Conservation (phyloP, 2,329 filamentous ascomycete genomes). For the Trichoderma sp. region DNA sequence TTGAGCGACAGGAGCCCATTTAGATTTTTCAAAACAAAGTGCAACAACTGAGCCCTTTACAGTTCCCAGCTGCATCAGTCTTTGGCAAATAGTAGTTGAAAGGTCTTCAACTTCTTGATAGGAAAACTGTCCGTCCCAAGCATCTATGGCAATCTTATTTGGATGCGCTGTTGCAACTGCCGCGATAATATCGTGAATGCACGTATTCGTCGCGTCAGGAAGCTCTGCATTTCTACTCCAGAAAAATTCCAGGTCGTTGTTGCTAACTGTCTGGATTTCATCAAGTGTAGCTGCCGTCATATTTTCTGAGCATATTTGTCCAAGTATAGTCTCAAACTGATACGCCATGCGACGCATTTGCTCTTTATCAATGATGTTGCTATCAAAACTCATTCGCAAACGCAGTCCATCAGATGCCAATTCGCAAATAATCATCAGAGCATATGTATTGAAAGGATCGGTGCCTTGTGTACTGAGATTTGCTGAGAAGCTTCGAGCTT, state of each 20-base stretch:
- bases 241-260: background rate
- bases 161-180: background rate
- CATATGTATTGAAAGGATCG: conserved; percentile 14
- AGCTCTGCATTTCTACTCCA: background rate
- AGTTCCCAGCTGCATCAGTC: background rate
- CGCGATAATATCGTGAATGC: background rate
- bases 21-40: conserved; percentile 13
- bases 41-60: conserved; percentile 9
- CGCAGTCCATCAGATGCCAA: background rate
- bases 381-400: conserved; percentile 12
- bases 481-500: conserved; percentile 13
- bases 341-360: background rate
- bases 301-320: background rate
- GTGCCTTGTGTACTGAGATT: conserved; percentile 11
- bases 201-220: background rate
- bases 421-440: conserved; percentile 14
- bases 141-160: conserved; percentile 1
- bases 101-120: conserved; percentile 4
- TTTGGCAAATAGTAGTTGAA: background rate
- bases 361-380: background rate
- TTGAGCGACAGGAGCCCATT: conserved; percentile 3
- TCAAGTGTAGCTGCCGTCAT: background rate
- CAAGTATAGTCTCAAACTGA: conserved; percentile 16
- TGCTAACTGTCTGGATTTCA: background rate
- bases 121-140: conserved; percentile 12